Evolutionary conservation across 2,329 filamentous ascomycete species (phyloP).

Genomic region (Monosporascus sp.): DNA sequence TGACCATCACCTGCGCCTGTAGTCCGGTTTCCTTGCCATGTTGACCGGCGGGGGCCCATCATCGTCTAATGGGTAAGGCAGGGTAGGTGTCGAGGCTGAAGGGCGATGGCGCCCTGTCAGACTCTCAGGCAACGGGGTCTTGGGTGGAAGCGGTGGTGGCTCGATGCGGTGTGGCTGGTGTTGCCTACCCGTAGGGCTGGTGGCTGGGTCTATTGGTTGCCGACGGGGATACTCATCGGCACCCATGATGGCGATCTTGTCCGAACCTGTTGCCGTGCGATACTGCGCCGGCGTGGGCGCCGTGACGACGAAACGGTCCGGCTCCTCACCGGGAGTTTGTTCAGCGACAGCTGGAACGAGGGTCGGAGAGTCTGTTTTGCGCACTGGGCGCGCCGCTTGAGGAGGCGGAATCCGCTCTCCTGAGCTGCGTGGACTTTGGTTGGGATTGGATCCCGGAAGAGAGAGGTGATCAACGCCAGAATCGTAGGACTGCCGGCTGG

Average conservation of each 20-base stretch:
- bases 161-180: slow-evolving; percentile 42
- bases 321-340: slow-evolving; percentile 32
- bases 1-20: slow-evolving; percentile 42
- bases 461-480: slow-evolving; percentile 49
- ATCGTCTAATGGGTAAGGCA: slow-evolving; percentile 75
- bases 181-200: slow-evolving; percentile 21
- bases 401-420: slow-evolving; percentile 38
- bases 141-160: slow-evolving; percentile 71
- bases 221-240: slow-evolving; percentile 53
- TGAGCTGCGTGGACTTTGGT: slow-evolving; percentile 46
- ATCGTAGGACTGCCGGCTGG: slow-evolving; percentile 52
- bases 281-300: slow-evolving; percentile 57
- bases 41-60: slow-evolving; percentile 85
- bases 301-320: slow-evolving; percentile 50
- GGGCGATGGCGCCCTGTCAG: slow-evolving; percentile 31
- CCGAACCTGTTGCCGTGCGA: slow-evolving; percentile 52
- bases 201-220: slow-evolving; percentile 22
- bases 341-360: slow-evolving; percentile 12
- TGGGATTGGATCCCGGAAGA: slow-evolving; percentile 25
- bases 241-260: slow-evolving; percentile 63
- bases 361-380: slow-evolving; percentile 15
- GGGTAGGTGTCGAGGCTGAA: slow-evolving; percentile 28
- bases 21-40: slow-evolving; percentile 79
- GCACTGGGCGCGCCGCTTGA: slow-evolving; percentile 24
- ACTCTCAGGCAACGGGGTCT: slow-evolving; percentile 63